Base-by-base conservation (phyloP, 345 rosid genomes). In the Draba incana region DNA sequence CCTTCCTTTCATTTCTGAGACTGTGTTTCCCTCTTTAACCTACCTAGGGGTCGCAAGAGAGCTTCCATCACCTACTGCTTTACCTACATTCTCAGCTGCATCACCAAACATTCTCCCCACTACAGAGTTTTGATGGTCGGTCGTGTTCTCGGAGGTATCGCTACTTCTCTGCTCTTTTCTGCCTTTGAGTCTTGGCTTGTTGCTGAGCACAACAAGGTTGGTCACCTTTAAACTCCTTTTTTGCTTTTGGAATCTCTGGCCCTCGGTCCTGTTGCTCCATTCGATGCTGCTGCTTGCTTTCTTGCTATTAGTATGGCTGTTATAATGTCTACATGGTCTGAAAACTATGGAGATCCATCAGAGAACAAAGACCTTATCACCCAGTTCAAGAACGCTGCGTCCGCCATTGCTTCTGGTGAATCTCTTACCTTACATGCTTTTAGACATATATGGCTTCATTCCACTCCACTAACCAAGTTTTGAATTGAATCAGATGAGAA, bases 181-280 rank as follows among this genome's bases (percentile, higher is more conserved):
- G 86, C 96, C 33, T 88, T 88, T 28, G 96, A 88, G 75, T 88
- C 92, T 48, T 88, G 96, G 96, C 92, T 88, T 28, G 88, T 86
- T 47, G 96, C 96, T 16, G 90, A 88, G 66, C 96, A 88, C 82
- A 82, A 82, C 64, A 86, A 86, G 92, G 92, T 47, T 20, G 0
- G 52, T 84, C 52, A 13, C 52, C 44, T 41, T 50, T 49, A 24
- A 3, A 13, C 35, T 42, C 41, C 42, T 24, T 28, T 20, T 23
- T 20, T 42, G 20, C 20, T 65, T 14, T 46, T 28, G n/a, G n/a
- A n/a, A n/a, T n/a, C n/a, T n/a, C n/a, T n/a, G n/a, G n/a, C n/a
- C n/a, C 78, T 88, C 0, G 89, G 87, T 5, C 89, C 89, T 39
- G 88, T 86, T 64, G 86, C 95, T 58, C 91, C 92, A 0, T 88